These are phyloP conservation scores for Cryptococcus wingfieldii DNA, from an alignment of 1,284 basidiomycete species.

Conservation along the genomic window DNA sequence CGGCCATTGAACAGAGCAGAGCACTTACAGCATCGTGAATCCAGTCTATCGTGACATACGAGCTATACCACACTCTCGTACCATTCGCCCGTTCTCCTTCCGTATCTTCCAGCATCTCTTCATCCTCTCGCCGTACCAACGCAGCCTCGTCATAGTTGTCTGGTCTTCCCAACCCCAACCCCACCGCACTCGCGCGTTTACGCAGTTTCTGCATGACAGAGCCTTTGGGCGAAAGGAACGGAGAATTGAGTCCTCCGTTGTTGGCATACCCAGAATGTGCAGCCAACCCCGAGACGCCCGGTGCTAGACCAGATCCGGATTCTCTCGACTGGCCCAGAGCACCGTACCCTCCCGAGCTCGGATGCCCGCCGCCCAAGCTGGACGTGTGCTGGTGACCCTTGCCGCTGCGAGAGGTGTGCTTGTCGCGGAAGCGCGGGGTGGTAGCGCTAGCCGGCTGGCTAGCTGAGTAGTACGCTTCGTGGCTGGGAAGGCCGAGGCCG, in stretches of 20 bases:
- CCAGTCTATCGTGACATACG: slow-evolving; percentile 62
- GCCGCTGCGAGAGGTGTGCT: neutral
- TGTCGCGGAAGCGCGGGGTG: slow-evolving; percentile 23
- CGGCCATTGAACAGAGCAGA: neutral
- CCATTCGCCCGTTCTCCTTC: slow-evolving; percentile 64
- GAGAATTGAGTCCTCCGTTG: neutral
- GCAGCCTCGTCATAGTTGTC: slow-evolving; percentile 28
- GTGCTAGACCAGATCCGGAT: neutral
- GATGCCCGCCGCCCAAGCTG: slow-evolving; percentile 1
- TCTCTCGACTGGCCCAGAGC: neutral
- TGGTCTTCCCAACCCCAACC: slow-evolving; percentile 27
- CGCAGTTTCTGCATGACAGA: slow-evolving; percentile 29
- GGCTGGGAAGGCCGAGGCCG: slow-evolving; percentile 10
- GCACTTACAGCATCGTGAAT: slow-evolving; percentile 67
- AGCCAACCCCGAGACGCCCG: neutral
- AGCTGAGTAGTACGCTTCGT: slow-evolving; percentile 28
- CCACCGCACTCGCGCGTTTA: slow-evolving; percentile 35
- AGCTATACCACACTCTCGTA: slow-evolving; percentile 80
- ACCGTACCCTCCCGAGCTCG: neutral
- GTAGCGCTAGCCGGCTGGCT: slow-evolving; percentile 27
- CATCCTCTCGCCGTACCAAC: slow-evolving; percentile 25
- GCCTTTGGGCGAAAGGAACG: slow-evolving; percentile 17
- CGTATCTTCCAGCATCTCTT: slow-evolving; percentile 56
- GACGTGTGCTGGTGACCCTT: neutral
- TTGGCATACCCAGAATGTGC: neutral